Conservation (phyloP, 2,329 filamentous ascomycete species). For the Diaporthe citri region DNA sequence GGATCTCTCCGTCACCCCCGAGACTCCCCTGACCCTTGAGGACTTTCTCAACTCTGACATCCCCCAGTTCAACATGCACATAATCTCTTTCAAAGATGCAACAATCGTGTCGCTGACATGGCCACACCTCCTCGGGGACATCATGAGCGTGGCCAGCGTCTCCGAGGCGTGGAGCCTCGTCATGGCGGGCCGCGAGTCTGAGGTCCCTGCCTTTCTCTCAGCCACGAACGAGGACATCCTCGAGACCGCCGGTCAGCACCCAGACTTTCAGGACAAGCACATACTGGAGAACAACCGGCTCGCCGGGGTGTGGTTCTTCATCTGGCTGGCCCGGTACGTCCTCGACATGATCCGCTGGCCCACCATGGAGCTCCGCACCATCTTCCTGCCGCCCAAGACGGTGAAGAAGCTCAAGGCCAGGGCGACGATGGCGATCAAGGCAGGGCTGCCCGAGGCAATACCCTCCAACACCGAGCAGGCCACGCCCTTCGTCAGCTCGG, state of each 20-base stretch:
- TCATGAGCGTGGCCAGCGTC: constrained; percentile 52
- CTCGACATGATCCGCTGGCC: background rate
- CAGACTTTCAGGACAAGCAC: background rate
- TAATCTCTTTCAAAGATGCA: constrained; percentile 56
- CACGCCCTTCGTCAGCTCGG: constrained; percentile 2
- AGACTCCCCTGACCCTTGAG: constrained; percentile 45
- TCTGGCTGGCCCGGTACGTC: background rate
- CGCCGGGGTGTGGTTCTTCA: background rate
- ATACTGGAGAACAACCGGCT: background rate
- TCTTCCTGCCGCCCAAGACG: constrained; percentile 6
- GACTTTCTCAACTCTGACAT: constrained; percentile 54
- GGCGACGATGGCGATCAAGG: constrained; percentile 15
- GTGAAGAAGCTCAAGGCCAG: constrained; percentile 9
- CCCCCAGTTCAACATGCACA: constrained; percentile 56
- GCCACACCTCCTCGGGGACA: constrained; percentile 57
- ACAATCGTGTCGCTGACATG: constrained; percentile 56
- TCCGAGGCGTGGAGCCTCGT: constrained; percentile 55
- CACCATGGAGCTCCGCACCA: background rate
- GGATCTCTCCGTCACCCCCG: constrained; percentile 41
- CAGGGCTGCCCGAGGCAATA: background rate
- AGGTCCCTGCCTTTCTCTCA: constrained; percentile 7
- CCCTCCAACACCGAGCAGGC: background rate
- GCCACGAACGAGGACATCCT: background rate
- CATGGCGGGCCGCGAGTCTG: constrained; percentile 15
- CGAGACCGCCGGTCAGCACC: background rate